phyloP scores from a whole-genome alignment of 768 basidiomycete genomes.

The Termitomyces eurrhizus region DNA sequence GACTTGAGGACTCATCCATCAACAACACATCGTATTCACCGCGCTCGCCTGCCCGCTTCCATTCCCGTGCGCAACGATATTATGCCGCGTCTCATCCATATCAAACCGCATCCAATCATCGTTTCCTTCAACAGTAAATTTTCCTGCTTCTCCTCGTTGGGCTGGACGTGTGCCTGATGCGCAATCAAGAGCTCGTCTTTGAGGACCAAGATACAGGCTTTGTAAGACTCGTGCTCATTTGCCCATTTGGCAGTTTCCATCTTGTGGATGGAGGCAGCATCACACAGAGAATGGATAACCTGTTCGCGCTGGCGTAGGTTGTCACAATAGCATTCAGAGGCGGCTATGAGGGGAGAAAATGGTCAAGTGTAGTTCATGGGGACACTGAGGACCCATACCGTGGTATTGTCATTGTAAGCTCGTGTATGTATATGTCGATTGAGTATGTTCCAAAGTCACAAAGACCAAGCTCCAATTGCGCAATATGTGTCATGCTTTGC shows the following conservation, averaged over 20 bases:
- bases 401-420: conserved; percentile 84
- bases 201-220: conserved; percentile 66
- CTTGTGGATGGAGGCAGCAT: conserved; percentile 53
- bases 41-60: conserved; percentile 46
- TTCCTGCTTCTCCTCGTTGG: conserved; percentile 94
- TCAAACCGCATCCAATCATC: conserved; percentile 94
- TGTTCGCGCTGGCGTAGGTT: conserved; percentile 74
- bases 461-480: conserved; percentile 70
- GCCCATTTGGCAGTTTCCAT: conserved; percentile 65
- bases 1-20: too few relatives aligned
- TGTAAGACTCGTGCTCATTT: conserved; percentile 66
- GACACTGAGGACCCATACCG: conserved; percentile 47
- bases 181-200: conserved; percentile 69
- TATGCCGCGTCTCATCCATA: conserved; percentile 83
- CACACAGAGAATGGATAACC: conserved; percentile 60
- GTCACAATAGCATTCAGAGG: conserved; percentile 76
- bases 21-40: conserved; percentile 38
- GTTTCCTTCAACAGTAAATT: conserved; percentile 93
- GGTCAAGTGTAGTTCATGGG: neutral
- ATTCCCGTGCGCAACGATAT: conserved; percentile 32
- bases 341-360: conserved; percentile 36
- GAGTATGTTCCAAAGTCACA: conserved; percentile 69
- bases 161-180: conserved; percentile 63
- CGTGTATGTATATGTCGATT: conserved; percentile 65
- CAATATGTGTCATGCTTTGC: conserved; percentile 62